These are phyloP conservation scores for Colletotrichum coccodes DNA, from an alignment of 2,329 filamentous ascomycete genomes.

Conservation along the genomic window DNA sequence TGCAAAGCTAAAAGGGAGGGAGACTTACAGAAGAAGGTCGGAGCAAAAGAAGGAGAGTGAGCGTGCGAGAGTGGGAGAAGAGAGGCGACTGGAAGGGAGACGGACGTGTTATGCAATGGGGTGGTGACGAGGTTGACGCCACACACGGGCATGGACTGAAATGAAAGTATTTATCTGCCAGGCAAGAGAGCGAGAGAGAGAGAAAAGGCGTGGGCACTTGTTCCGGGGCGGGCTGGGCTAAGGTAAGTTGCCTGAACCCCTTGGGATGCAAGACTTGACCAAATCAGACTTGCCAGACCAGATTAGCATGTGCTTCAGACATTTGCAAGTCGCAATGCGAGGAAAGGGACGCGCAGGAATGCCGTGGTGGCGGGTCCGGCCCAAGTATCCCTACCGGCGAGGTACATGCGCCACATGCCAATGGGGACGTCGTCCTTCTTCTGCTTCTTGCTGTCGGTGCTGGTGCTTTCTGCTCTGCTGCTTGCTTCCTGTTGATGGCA, in stretches of 20 bases:
- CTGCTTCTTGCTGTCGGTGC: background rate
- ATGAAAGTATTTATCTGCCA: conserved; percentile 33
- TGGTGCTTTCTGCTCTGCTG: background rate
- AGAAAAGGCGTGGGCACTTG: background rate
- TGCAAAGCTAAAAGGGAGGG: conserved; percentile 22
- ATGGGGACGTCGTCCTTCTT: conserved; percentile 1
- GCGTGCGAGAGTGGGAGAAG: background rate
- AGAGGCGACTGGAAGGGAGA: conserved; percentile 24
- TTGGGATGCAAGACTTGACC: conserved; percentile 14
- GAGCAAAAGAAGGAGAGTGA: background rate
- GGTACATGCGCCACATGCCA: conserved; percentile 28
- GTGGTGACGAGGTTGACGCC: conserved; percentile 32
- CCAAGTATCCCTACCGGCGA: conserved; percentile 24
- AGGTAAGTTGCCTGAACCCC: conserved; percentile 19
- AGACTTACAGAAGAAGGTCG: background rate
- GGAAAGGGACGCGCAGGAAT: conserved; percentile 28
- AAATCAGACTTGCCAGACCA: background rate
- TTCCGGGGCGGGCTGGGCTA: conserved; percentile 1
- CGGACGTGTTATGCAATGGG: conserved; percentile 16
- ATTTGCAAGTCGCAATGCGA: conserved; percentile 14
- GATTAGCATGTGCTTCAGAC: conserved; percentile 20
- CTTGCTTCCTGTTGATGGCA: background rate
- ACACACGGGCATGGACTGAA: conserved; percentile 27
- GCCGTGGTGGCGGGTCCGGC: conserved; percentile 23
- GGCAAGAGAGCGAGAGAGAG: background rate